Evolutionary conservation across 2,329 filamentous ascomycete species (phyloP).

Genomic region (Cadophora luteo-olivacea): DNA sequence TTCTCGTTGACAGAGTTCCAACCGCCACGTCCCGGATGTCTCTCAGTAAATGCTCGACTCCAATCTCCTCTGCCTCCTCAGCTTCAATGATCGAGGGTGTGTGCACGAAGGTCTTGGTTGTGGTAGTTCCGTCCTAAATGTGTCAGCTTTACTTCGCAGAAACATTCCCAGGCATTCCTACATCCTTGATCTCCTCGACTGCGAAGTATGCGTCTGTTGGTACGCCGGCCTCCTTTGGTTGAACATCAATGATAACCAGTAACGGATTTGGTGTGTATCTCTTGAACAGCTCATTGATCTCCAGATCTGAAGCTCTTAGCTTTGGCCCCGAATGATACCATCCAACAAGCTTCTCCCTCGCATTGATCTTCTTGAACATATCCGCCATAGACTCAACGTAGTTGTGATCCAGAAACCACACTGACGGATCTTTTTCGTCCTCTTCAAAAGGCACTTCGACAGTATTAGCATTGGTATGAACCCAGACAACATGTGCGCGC

Average conservation of each 20-base stretch:
- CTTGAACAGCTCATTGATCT: slow-evolving; percentile 99
- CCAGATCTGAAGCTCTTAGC: slow-evolving; percentile 91
- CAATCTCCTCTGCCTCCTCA: slow-evolving; percentile 98
- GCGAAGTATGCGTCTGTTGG: slow-evolving; percentile 99
- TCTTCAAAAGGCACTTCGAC: slow-evolving; percentile 99
- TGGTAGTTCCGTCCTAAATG: slow-evolving; percentile 89
- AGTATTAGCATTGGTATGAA: neutral
- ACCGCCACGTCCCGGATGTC: slow-evolving; percentile 98
- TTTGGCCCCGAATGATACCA: slow-evolving; percentile 99
- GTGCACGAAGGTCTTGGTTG: slow-evolving; percentile 96
- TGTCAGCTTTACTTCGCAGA: slow-evolving; percentile 16
- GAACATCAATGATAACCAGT: slow-evolving; percentile 97
- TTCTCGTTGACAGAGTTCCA: slow-evolving; percentile 92
- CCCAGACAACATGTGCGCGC: slow-evolving; percentile 37
- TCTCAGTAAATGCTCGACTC: slow-evolving; percentile 94
- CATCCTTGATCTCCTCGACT: slow-evolving; percentile 99
- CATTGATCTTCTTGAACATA: slow-evolving; percentile 99
- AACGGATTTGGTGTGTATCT: slow-evolving; percentile 96
- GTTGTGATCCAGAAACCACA: slow-evolving; percentile 99
- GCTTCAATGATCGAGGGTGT: slow-evolving; percentile 98
- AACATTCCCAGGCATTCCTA: slow-evolving; percentile 53
- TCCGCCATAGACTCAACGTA: slow-evolving; percentile 99
- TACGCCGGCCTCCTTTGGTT: slow-evolving; percentile 96
- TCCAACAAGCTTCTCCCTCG: slow-evolving; percentile 96
- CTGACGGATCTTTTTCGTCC: slow-evolving; percentile 96